A percentile compares a stretch with the other conserved stretches of the same genome.
Conservation (phyloP, 192 early-diverging fungal genomes). For the Chytriomyces sp. region DNA sequence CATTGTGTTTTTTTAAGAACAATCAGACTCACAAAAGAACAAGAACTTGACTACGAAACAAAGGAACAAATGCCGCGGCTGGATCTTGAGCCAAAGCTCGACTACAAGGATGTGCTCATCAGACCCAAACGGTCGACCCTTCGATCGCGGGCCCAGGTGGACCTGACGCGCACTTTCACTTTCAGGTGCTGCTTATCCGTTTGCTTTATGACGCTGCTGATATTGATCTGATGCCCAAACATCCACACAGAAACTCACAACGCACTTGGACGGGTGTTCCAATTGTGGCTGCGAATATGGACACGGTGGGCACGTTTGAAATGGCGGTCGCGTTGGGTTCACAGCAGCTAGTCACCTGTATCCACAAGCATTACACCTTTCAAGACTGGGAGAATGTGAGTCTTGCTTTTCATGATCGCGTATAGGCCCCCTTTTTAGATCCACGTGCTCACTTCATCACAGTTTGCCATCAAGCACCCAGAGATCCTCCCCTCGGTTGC, state of each 20-base stretch:
- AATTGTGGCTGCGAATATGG: constrained; percentile 22
- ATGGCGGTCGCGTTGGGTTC: constrained; percentile 12
- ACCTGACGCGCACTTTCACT: constrained; percentile 17
- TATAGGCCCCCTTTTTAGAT: background rate
- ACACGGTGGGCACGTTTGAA: constrained; percentile 25
- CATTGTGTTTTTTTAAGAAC: no score
- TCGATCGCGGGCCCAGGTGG: constrained; percentile 24
- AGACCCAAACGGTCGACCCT: constrained; percentile 27
- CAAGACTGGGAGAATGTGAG: constrained; percentile 18
- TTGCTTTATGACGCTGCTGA: no score
- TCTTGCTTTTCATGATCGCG: background rate
- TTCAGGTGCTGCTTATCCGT: background rate
- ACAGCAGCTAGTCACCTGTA: constrained; percentile 11
- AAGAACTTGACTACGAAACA: no score
- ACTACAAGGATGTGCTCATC: constrained; percentile 33
- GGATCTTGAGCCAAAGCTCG: constrained; percentile 25
- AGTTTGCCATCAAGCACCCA: background rate
- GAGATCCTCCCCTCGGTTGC: constrained; percentile 5
- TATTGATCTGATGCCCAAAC: no score
- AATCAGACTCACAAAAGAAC: no score
- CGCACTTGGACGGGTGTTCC: constrained; percentile 1
- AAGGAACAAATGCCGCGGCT: background rate
- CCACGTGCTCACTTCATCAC: background rate
- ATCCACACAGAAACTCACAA: background rate
- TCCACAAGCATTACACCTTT: constrained; percentile 33